Base-by-base conservation (phyloP, 2,329 filamentous ascomycete species). In the Alternaria arborescens region DNA sequence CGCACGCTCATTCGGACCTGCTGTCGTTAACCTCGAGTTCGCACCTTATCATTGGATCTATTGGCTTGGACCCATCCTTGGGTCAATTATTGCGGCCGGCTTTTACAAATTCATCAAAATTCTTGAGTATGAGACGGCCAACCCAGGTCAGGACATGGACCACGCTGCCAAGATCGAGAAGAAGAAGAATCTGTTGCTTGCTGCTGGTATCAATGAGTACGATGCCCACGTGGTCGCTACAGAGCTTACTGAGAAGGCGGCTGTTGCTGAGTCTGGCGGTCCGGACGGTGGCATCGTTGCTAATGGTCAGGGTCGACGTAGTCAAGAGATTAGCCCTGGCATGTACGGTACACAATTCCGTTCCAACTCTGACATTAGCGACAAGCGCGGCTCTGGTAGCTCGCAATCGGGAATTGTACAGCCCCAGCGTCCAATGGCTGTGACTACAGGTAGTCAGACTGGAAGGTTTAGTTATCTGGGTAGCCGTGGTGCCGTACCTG, bases 31-130 rank as follows among this genome's bases (percentile, higher is more conserved):
- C 51, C 75, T 73, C 14, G 70, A 60, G 4, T 82, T 82, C 60
- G 75, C 78, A 14, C 2, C 16, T 34, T 67, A 67, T 42, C 60
- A 67, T 48, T 67, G 65, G 65, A 67, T 82, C 50, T 83, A 83
- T 67, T 83, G 81, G 81, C 54, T 82, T 3, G 81, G 81, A 0
- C 81, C 81, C 1, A 63, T 69, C 6, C 73, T 82, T 0, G 80
- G 81, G 8, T 67, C 64, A 2, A 70, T 82, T 3, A 69, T 85
- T 3, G 83, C 83, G 0, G 79, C 80, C 2, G 81, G 77, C 3
- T 84, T 85, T 65, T 86, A 81, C 51, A 71, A 73, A 46, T 74
- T 84, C 58, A 77, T 85, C 61, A 79, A 80, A 63, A 70, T 74
- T 38, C 66, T 74, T 36, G 65, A 74, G 44, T 76, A 76, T 48